Evolutionary conservation across 1,139 yeast species (phyloP).

Genomic region (Debaryomyces fabryi): DNA sequence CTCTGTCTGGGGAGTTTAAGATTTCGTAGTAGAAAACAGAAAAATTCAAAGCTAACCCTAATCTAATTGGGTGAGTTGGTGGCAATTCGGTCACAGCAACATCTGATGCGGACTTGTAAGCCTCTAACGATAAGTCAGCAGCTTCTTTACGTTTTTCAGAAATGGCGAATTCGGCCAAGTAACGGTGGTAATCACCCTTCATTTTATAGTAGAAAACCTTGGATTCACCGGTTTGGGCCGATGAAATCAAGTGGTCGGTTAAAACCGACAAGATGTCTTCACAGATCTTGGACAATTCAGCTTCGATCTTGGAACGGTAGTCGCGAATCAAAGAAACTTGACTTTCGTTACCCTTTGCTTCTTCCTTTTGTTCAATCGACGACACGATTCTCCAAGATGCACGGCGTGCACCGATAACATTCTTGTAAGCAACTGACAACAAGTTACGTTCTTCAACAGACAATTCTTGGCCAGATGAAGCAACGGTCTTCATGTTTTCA

Average conservation of each 20-base stretch:
- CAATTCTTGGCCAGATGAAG: slow-evolving; percentile 92
- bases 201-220: slow-evolving; percentile 98
- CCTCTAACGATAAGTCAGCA: slow-evolving; percentile 89
- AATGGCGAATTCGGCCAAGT: slow-evolving; percentile 94
- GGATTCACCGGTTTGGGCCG: slow-evolving; percentile 95
- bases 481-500: slow-evolving; percentile 97
- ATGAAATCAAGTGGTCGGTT: slow-evolving; percentile 86
- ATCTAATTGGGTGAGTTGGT: slow-evolving; percentile 98
- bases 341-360: slow-evolving; percentile 87
- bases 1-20: slow-evolving; percentile 96
- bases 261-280: slow-evolving; percentile 90
- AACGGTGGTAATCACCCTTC: slow-evolving; percentile 99
- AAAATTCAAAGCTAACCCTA: slow-evolving; percentile 96
- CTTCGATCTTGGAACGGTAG: slow-evolving; percentile 93
- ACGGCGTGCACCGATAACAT: slow-evolving; percentile 98
- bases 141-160: slow-evolving; percentile 92
- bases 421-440: slow-evolving; percentile 95
- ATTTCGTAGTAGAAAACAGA: slow-evolving; percentile 98
- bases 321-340: slow-evolving; percentile 91
- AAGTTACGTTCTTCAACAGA: slow-evolving; percentile 98
- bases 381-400: slow-evolving; percentile 99
- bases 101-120: slow-evolving; percentile 93
- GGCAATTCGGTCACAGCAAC: slow-evolving; percentile 96
- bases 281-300: slow-evolving; percentile 90
- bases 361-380: slow-evolving; percentile 97